Base-by-base conservation (phyloP, 768 basidiomycete genomes). In the Boletus patriciae region DNA sequence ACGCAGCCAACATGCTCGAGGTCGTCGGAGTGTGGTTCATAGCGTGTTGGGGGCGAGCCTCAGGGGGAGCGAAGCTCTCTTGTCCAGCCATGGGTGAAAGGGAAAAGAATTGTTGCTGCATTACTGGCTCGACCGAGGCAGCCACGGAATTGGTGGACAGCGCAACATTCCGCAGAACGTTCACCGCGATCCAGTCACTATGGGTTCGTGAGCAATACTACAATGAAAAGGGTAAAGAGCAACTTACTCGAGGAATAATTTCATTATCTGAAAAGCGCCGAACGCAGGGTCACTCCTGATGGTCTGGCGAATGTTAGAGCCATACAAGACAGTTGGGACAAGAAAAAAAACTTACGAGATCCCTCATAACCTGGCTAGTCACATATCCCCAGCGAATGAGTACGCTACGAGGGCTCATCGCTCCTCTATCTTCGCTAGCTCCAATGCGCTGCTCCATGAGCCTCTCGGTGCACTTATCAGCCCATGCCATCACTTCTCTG, bases 331-430 rank as follows among this genome's bases (percentile, higher is more conserved):
- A 45, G 16, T 23, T 31, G 42, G 29, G 6, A 15, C 36, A 52
- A 49, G 54, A 23, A 8, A 58, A 42, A 55, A 54, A 34, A 73
- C 88, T 71, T 69, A 92, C 90, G 70, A 94, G 77, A 73, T 94
- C 92, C 64, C 92, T 80, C 91, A 94, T 94, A 64, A 94, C 85
- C 72, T 94, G 92, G 72, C 88, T 90, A 18, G 92, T 93, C 68
- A 94, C 92, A 74, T 94, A 94, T 48, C 91, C 90, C 92, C 91
- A 93, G 53, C 92, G 85, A 70, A 94, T 92, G 67, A 94, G 78
- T 51, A 93, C 83, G 68, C 90, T 92, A 60, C 92, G 79, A 46
- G 92, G 91, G 70, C 89, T 92, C 87, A 93, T 85, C 16, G 86
- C 84, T 56, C 85, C 78, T 64, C 88, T 79, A 57, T 94, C 92